phyloP scores from a whole-genome alignment of 495 filamentous ascomycete species.

The Penicillium flavigenum region DNA sequence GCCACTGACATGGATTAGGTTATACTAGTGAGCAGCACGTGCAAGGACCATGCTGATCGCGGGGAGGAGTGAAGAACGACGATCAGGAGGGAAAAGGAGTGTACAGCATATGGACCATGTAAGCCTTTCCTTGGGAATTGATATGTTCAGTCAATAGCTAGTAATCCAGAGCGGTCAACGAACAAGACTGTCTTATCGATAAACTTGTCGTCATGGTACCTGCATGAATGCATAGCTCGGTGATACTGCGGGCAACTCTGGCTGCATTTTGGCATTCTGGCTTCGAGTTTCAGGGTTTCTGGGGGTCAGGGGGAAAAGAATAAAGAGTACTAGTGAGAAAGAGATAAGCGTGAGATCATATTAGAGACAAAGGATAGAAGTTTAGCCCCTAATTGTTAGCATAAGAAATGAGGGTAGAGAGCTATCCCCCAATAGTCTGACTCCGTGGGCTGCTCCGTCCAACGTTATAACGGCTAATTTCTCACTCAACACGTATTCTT shows the following conservation, averaged over 20 bases:
- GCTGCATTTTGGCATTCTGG: not conserved
- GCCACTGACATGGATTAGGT: constrained; percentile 16
- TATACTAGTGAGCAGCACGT: constrained; percentile 24
- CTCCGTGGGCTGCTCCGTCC: not conserved
- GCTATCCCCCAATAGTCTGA: constrained; percentile 6
- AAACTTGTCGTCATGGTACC: constrained; percentile 22
- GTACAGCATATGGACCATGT: not conserved
- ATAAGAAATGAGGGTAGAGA: constrained; percentile 6
- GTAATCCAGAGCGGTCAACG: not conserved
- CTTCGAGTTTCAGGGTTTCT: not conserved
- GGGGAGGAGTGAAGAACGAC: constrained; percentile 25
- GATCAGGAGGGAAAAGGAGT: constrained; percentile 24
- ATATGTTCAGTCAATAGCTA: not conserved
- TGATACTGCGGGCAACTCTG: not conserved
- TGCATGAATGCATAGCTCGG: constrained; percentile 23
- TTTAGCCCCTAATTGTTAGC: constrained; percentile 12
- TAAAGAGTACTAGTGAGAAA: not conserved
- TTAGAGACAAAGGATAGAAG: constrained; percentile 7
- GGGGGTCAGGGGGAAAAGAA: not conserved
- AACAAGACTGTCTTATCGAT: constrained; percentile 2
- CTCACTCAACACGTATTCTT: not conserved
- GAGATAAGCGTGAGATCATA: constrained; percentile 5
- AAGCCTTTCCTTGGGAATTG: not conserved
- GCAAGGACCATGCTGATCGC: constrained; percentile 25
- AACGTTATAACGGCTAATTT: constrained; percentile 2